Conservation (phyloP, 192 early-diverging fungal genomes). For the Coemansia sp. region DNA sequence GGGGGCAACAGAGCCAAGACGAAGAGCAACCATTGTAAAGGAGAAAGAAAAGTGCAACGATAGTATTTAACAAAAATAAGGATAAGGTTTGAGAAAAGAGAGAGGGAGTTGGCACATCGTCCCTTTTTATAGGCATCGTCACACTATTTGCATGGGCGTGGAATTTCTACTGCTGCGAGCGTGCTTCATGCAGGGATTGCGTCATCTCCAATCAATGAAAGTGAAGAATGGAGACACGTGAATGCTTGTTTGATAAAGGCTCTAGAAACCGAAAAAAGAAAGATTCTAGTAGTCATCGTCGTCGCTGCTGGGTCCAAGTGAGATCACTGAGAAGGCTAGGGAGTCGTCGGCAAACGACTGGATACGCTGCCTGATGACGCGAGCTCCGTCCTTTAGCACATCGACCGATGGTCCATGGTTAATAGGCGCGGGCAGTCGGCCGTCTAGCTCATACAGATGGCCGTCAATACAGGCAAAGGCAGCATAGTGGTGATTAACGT, state of each 20-base stretch:
- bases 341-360: conserved; percentile 13
- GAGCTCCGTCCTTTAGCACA: conserved; percentile 56
- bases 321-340: conserved; percentile 29
- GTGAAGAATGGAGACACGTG: neutral
- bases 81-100: neutral
- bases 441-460: conserved; percentile 88
- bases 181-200: conserved; percentile 10
- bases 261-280: neutral
- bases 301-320: conserved; percentile 24
- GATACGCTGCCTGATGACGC: conserved; percentile 30
- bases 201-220: neutral
- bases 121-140: neutral
- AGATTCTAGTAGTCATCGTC: conserved; percentile 5
- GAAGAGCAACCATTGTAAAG: conserved; percentile 56
- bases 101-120: neutral
- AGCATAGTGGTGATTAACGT: conserved; percentile 84
- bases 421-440: conserved; percentile 78
- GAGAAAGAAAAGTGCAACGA: neutral
- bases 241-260: neutral
- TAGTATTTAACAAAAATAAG: neutral
- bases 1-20: conserved; percentile 64
- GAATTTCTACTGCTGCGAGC: neutral
- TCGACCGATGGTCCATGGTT: conserved; percentile 74
- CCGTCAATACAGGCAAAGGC: conserved; percentile 82
- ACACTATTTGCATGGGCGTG: neutral